Percentiles rank a stretch among this genome's conserved stretches.
These are phyloP conservation scores for Elongisporangium prolatum DNA, from an alignment of 352 stramenopile genomes.

Conservation along the genomic window DNA sequence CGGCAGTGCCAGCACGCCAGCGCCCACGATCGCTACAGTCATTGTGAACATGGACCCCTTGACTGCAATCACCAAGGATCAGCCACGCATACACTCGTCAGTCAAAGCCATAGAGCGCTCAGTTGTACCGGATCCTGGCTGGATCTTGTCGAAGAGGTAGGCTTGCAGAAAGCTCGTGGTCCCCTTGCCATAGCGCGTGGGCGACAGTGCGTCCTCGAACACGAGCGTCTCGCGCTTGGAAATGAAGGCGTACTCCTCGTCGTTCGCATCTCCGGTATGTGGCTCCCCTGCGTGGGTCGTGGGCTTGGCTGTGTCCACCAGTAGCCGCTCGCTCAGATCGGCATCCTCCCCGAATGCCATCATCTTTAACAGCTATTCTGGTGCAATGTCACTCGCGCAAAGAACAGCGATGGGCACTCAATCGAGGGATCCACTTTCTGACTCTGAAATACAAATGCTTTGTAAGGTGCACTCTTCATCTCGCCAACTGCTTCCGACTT, in stretches of 20 bases:
- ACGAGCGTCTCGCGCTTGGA: constrained; percentile 75
- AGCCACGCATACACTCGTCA: background rate
- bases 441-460: no score
- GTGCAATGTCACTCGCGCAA: background rate
- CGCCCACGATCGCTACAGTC: constrained; percentile 84
- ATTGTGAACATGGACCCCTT: constrained; percentile 90
- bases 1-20: constrained; percentile 73
- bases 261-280: constrained; percentile 1
- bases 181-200: constrained; percentile 22
- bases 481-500: no score
- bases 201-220: constrained; percentile 59
- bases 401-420: background rate
- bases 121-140: constrained; percentile 66
- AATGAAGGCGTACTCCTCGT: constrained; percentile 64
- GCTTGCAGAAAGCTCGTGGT: constrained; percentile 54
- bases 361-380: constrained; percentile 11
- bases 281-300: constrained; percentile 4
- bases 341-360: constrained; percentile 38
- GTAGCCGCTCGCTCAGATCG: constrained; percentile 22
- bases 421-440: background rate
- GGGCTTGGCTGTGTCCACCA: constrained; percentile 7
- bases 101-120: background rate
- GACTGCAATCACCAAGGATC: constrained; percentile 28
- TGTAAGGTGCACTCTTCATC: no score
- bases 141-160: constrained; percentile 80